These are phyloP conservation scores for Endotrypanum monterogeii DNA, from an alignment of 208 protist species.

Conservation along the genomic window DNA sequence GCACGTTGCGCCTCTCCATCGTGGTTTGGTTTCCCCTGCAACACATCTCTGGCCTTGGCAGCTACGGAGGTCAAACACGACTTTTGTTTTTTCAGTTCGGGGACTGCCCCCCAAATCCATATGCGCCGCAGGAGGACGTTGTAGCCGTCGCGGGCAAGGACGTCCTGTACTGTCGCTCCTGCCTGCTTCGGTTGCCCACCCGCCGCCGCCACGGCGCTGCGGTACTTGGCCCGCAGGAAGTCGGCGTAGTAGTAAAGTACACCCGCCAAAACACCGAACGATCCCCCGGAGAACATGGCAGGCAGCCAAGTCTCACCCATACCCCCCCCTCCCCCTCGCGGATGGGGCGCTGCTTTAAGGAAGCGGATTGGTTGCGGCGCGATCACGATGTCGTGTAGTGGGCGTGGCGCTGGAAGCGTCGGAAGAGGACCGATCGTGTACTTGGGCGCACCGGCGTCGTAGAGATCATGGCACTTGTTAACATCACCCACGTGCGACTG, in stretches of 20 bases:
- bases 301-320: constrained; percentile 35
- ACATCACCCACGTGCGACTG: constrained; percentile 33
- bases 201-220: constrained; percentile 20
- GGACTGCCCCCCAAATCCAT: constrained; percentile 51
- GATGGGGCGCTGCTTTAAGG: constrained; percentile 10
- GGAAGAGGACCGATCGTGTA: constrained; percentile 42
- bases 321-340: constrained; percentile 23
- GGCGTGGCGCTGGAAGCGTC: constrained; percentile 26
- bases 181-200: constrained; percentile 21
- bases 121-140: constrained; percentile 64
- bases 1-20: constrained; percentile 10
- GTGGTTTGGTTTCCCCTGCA: constrained; percentile 4
- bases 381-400: constrained; percentile 43
- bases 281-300: constrained; percentile 58
- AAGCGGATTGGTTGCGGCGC: constrained; percentile 42
- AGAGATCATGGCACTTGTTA: constrained; percentile 29
- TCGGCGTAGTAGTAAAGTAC: constrained; percentile 49
- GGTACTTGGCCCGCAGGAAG: constrained; percentile 36
- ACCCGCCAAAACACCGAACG: constrained; percentile 59
- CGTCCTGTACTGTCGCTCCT: constrained; percentile 29
- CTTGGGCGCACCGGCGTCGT: constrained; percentile 20
- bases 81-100: constrained; percentile 15
- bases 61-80: neutral
- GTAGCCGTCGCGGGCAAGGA: constrained; percentile 29
- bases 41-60: constrained; percentile 12